Conservation (phyloP, 495 filamentous ascomycete genomes). For the Tuber indicum region DNA sequence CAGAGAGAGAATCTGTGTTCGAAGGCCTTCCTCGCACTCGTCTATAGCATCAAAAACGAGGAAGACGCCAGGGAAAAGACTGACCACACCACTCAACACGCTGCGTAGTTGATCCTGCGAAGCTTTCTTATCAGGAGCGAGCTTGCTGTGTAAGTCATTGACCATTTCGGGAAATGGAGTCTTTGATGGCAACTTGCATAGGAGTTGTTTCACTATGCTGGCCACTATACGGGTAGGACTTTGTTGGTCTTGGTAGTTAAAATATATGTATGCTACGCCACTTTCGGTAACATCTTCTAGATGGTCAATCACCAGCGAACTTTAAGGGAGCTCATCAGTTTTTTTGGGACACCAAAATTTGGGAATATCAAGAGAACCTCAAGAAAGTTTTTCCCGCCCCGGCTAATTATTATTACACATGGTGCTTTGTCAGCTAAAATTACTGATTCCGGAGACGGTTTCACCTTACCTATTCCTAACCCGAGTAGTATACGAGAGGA, state of each 20-base stretch:
- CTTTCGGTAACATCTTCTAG: conserved; percentile 10
- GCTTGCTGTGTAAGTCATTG: neutral
- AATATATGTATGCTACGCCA: conserved; percentile 29
- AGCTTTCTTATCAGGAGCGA: neutral
- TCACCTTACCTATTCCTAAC: conserved; percentile 25
- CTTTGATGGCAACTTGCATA: neutral
- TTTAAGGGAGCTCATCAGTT: neutral
- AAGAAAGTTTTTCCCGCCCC: conserved; percentile 31
- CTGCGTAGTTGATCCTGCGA: conserved; percentile 15
- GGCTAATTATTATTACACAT: conserved; percentile 12
- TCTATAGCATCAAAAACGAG: conserved; percentile 29
- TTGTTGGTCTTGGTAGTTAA: conserved; percentile 29
- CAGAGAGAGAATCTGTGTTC: conserved; percentile 17
- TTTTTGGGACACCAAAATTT: neutral
- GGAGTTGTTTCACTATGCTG: conserved; percentile 21
- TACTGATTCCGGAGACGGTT: neutral
- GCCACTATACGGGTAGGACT: conserved; percentile 13
- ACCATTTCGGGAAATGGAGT: neutral
- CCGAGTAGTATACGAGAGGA: conserved; percentile 23
- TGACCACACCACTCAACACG: conserved; percentile 6
- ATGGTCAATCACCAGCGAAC: conserved; percentile 18
- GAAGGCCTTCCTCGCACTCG: conserved; percentile 20
- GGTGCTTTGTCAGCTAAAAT: conserved; percentile 7
- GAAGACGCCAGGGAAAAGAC: conserved; percentile 14
- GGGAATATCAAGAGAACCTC: conserved; percentile 10